phyloP scores from a whole-genome alignment of 2,329 filamentous ascomycete species.

The Nemania sp. region DNA sequence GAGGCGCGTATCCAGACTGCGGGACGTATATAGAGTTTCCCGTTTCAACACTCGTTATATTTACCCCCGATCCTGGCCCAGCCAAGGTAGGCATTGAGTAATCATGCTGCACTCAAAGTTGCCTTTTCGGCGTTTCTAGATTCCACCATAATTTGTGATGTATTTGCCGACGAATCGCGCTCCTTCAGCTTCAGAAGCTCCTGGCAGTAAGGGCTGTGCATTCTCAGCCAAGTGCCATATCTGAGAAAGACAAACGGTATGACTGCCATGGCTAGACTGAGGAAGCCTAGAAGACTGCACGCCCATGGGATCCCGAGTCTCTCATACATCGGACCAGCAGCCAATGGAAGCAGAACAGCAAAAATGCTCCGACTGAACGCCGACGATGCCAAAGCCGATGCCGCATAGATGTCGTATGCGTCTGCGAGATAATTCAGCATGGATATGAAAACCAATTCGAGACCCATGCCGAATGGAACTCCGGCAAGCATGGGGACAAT shows the following conservation, averaged over 20 bases:
- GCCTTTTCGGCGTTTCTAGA: too few species aligned
- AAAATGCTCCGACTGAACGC: conserved; percentile 60
- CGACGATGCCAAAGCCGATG: conserved; percentile 63
- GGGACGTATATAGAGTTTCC: too few species aligned
- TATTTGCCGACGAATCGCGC: too few species aligned
- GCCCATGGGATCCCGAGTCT: conserved; percentile 53
- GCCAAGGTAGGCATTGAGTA: too few species aligned
- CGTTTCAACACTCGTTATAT: too few species aligned
- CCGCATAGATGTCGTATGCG: conserved; percentile 57
- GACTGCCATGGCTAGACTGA: conserved; percentile 34
- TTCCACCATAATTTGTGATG: too few species aligned
- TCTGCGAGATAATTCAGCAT: conserved; percentile 55
- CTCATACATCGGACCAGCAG: conserved; percentile 54
- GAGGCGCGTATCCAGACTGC: too few species aligned
- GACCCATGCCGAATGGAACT: conserved; percentile 23
- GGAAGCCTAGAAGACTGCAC: conserved; percentile 37
- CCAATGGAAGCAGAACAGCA: conserved; percentile 58
- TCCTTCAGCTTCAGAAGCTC: too few species aligned
- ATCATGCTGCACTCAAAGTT: too few species aligned
- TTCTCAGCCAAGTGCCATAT: not conserved
- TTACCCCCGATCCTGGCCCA: too few species aligned
- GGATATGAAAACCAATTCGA: conserved; percentile 48
- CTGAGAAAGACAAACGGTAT: conserved; percentile 31
- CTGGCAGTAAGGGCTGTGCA: not conserved
- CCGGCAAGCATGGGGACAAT: conserved; percentile 20